These are phyloP conservation scores for Leccinum pseudoinsigne DNA, from an alignment of 1,284 basidiomycete genomes.

Conservation along the genomic window DNA sequence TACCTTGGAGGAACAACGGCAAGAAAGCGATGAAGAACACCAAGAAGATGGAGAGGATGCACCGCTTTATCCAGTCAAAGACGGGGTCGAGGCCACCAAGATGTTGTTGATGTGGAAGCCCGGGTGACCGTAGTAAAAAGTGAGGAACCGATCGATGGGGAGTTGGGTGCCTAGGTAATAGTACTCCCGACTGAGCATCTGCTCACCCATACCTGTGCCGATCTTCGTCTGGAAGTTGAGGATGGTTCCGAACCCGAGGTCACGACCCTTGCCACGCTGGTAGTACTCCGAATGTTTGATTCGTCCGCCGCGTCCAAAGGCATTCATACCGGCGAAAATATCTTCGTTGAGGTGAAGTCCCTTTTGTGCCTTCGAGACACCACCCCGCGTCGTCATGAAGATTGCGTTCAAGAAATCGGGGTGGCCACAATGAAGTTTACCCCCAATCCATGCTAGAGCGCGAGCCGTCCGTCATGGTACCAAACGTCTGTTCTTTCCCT, in stretches of 20 bases:
- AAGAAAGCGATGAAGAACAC: constrained; percentile 97
- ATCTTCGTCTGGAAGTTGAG: constrained; percentile 99
- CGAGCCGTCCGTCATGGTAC: constrained; percentile 87
- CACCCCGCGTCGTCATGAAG: constrained; percentile 98
- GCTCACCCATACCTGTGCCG: constrained; percentile 99
- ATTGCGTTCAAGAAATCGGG: constrained; percentile 99
- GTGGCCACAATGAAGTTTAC: constrained; percentile 98
- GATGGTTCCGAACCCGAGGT: constrained; percentile 99
- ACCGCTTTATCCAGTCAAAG: constrained; percentile 95
- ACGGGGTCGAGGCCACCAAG: constrained; percentile 93
- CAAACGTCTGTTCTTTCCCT: constrained; percentile 99
- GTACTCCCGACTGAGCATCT: constrained; percentile 99
- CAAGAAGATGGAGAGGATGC: constrained; percentile 94
- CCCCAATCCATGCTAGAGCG: constrained; percentile 95
- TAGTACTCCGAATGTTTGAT: constrained; percentile 99
- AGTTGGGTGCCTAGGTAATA: constrained; percentile 99
- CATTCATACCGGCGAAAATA: constrained; percentile 99
- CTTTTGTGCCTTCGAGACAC: constrained; percentile 99
- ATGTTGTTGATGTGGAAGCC: constrained; percentile 99
- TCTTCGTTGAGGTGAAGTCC: constrained; percentile 99
- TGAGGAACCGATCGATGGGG: constrained; percentile 97
- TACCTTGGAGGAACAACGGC: constrained; percentile 93
- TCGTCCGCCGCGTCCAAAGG: constrained; percentile 95
- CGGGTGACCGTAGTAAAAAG: constrained; percentile 99
- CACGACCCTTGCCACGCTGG: constrained; percentile 98